A percentile compares a stretch with the other conserved stretches of the same genome.
Evolutionary conservation across 345 rosid species (phyloP).

Genomic region (Brassica incana): DNA sequence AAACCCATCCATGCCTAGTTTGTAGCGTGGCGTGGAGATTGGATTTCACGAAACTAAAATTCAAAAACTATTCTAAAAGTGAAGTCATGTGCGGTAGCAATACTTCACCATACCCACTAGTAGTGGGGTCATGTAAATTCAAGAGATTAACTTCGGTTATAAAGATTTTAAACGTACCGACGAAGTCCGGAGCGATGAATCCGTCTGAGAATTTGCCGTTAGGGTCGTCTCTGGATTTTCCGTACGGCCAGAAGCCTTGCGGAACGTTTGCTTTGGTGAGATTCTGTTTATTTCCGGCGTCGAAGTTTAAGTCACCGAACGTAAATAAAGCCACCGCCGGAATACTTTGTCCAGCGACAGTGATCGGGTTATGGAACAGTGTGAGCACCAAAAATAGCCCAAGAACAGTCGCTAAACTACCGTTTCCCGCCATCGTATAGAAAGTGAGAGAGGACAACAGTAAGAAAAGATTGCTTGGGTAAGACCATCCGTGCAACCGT

Average conservation of each 20-base stretch:
- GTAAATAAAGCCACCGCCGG: neutral
- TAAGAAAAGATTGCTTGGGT: neutral
- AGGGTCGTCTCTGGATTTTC: slow-evolving; percentile 33
- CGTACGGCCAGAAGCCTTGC: slow-evolving; percentile 40
- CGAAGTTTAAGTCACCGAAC: neutral
- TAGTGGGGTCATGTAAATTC: neutral
- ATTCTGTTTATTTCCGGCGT: neutral
- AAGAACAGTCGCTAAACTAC: neutral
- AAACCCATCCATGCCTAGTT: neutral
- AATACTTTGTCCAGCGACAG: neutral
- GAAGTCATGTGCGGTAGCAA: neutral
- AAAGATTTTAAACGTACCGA: slow-evolving; percentile 31
- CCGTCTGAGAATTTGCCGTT: slow-evolving; percentile 45
- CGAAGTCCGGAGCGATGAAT: slow-evolving; percentile 39
- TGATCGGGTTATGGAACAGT: neutral
- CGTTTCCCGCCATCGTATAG: neutral
- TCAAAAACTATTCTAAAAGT: neutral
- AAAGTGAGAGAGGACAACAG: neutral
- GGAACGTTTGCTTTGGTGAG: neutral
- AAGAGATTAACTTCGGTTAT: neutral
- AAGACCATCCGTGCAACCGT: too few relatives aligned
- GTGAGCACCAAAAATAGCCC: neutral
- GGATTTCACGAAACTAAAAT: neutral
- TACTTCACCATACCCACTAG: too few relatives aligned
- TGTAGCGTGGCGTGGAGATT: neutral